phyloP scores from a whole-genome alignment of 2,329 filamentous ascomycete genomes.

The Colletotrichum somersetense region DNA sequence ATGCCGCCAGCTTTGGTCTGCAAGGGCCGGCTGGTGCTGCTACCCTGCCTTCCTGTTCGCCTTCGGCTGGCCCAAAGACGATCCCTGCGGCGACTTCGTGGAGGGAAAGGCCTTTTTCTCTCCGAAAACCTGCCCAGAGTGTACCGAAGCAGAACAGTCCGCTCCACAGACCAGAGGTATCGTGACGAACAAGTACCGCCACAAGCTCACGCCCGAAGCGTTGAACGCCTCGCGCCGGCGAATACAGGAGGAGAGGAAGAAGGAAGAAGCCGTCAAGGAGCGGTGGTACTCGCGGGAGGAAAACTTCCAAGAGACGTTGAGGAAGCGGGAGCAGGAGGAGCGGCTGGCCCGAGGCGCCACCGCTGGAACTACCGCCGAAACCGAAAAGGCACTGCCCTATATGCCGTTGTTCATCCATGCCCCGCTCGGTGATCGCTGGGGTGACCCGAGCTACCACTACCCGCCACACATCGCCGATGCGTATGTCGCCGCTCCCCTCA shows the following conservation, averaged over 20 bases:
- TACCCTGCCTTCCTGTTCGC: conserved; percentile 22
- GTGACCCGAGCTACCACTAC: conserved; percentile 15
- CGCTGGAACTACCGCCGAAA: background rate
- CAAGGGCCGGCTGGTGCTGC: conserved; percentile 22
- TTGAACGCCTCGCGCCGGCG: conserved; percentile 16
- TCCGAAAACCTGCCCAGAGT: conserved; percentile 17
- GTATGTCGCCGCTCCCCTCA: background rate
- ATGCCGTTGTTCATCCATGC: conserved; percentile 14
- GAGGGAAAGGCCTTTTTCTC: background rate
- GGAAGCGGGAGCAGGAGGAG: conserved; percentile 3
- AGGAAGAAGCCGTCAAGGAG: conserved; percentile 7
- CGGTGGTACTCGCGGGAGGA: conserved; percentile 2
- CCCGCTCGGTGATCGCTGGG: conserved; percentile 17
- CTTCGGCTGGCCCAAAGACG: conserved; percentile 26
- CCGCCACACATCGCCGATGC: conserved; percentile 12
- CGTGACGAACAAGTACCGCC: conserved; percentile 17
- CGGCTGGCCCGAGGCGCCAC: background rate
- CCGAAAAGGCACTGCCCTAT: background rate
- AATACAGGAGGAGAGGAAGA: conserved; percentile 10
- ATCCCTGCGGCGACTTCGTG: conserved; percentile 26
- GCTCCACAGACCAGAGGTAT: conserved; percentile 20
- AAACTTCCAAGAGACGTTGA: background rate
- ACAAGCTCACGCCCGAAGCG: conserved; percentile 8
- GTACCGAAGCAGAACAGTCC: conserved; percentile 22
- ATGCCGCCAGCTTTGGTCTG: conserved; percentile 24